These are phyloP conservation scores for Saccharomyces mikatae DNA, from an alignment of 805 yeast species.

Conservation along the genomic window DNA sequence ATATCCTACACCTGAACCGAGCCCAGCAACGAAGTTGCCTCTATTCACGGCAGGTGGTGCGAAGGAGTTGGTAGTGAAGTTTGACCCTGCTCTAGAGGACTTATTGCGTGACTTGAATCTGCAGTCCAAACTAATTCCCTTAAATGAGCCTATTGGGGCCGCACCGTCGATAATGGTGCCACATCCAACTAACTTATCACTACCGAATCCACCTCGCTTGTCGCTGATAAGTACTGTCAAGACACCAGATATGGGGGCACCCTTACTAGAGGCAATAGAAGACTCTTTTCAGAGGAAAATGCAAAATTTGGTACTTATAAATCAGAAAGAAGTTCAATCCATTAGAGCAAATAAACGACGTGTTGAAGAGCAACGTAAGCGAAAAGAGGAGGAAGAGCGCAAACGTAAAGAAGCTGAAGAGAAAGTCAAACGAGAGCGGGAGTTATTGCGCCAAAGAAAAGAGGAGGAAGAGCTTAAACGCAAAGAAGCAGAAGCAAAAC, in stretches of 20 bases:
- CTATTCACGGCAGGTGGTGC: not conserved
- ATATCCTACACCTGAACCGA: not conserved
- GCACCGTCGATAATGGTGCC: not conserved
- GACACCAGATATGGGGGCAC: not conserved
- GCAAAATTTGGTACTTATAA: constrained; percentile 5
- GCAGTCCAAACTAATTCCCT: constrained; percentile 11
- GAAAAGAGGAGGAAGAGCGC: constrained; percentile 4
- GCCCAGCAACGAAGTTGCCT: constrained; percentile 1
- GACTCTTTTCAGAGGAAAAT: constrained; percentile 7
- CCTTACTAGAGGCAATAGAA: constrained; percentile 4
- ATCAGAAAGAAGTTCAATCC: constrained; percentile 5
- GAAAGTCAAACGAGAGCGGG: not conserved
- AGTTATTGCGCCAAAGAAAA: not conserved
- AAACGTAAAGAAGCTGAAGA: constrained; percentile 2
- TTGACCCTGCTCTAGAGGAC: constrained; percentile 12
- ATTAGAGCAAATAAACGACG: constrained; percentile 3
- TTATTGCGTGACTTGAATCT: constrained; percentile 11
- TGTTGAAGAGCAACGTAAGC: constrained; percentile 4
- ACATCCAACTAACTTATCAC: not conserved
- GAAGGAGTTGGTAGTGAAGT: not conserved
- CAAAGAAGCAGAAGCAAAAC: constrained; percentile 11
- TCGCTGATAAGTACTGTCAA: not conserved
- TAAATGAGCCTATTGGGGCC: not conserved
- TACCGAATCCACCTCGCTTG: not conserved
- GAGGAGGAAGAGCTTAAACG: constrained; percentile 10